A percentile compares a stretch with the other conserved stretches of the same genome.
Evolutionary conservation across 768 basidiomycete genomes (phyloP).

Genomic region (Tephrocybe sp.): DNA sequence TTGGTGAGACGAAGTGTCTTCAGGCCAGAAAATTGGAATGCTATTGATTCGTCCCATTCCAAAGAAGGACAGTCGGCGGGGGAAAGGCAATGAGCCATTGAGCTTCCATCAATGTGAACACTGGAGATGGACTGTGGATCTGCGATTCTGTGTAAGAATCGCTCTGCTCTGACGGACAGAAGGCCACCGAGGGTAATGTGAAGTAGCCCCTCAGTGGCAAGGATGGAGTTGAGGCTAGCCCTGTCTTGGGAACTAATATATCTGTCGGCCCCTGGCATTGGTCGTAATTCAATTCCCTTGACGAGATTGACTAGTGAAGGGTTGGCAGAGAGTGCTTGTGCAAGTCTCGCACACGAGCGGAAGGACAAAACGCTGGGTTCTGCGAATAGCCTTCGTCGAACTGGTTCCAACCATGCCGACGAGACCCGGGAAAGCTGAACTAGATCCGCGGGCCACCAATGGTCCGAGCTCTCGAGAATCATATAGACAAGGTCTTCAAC

Average conservation of each 20-base stretch:
- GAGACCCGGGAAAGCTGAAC: constrained; percentile 50
- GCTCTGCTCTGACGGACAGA: constrained; percentile 44
- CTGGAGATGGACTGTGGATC: constrained; percentile 40
- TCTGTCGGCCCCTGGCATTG: constrained; percentile 20
- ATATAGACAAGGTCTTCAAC: constrained; percentile 53
- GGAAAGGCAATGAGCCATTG: constrained; percentile 25
- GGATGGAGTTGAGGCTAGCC: constrained; percentile 39
- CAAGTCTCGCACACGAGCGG: constrained; percentile 38
- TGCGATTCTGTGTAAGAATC: constrained; percentile 42
- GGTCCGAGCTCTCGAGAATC: constrained; percentile 46
- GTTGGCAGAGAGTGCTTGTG: constrained; percentile 39
- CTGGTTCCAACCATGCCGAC: constrained; percentile 43
- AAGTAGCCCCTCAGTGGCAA: constrained; percentile 41
- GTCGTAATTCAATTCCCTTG: constrained; percentile 41
- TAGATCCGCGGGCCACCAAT: constrained; percentile 59
- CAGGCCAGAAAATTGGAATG: constrained; percentile 44
- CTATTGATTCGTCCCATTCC: constrained; percentile 54
- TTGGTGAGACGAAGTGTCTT: constrained; percentile 41
- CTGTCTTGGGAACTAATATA: constrained; percentile 27
- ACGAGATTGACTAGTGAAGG: constrained; percentile 35
- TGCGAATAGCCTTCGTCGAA: constrained; percentile 45
- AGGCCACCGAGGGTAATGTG: constrained; percentile 48
- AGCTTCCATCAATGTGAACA: constrained; percentile 48
- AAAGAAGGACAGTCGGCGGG: constrained; percentile 36
- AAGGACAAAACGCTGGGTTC: constrained; percentile 42